Evolutionary conservation across 306 rosid genomes (phyloP), one percentile per base, ranked within the genome.

Genomic region (Lagenaria siceraria): DNA sequence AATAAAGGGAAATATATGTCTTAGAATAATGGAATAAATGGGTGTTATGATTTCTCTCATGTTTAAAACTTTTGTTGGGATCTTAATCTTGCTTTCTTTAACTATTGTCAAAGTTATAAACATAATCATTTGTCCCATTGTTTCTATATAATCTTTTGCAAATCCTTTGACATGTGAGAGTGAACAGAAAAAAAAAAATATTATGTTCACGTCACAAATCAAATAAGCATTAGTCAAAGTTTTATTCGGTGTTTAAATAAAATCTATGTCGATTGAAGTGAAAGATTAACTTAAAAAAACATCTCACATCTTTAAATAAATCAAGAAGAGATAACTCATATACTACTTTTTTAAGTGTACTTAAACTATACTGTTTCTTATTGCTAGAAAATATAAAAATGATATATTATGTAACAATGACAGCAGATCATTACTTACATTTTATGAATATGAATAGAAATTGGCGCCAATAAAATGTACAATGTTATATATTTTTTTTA

Each of bases 121-220:
- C 75, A 69, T 24, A 69, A 69, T 70, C 75, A 70, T 70, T 70
- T 70, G 56, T 70, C 36, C 55, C 75, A 70, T 70, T 22, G 56
- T 70, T 46, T 46, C 12, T 43, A 14, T 22, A 70, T 43, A 7
- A 51, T 17, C 19, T 46, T n/a, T 46, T 70, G 55, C 22, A 70
- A 70, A 43, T 70, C 75, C 24, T 70, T 70, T 69, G 54, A 68
- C 74, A 68, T 68, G 74, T 68, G 74, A 68, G 42, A n/a, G 29
- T 1, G 11, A 68, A 12, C 33, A 38, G 4, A 42, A 25, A 19
- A 2, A 64, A 64, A 64, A 64, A 19, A 0, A 63, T 29, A 31
- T 17, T 62, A 5, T 3, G 11, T 14, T 7, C 70, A 17, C 1
- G 42, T 62, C 18, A 62, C 35, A 59, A 25, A 58, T 58, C 42